A percentile compares a stretch with the other conserved stretches of the same genome.
Conservation (phyloP, 2,329 filamentous ascomycete genomes). For the Exophiala viscosa region DNA sequence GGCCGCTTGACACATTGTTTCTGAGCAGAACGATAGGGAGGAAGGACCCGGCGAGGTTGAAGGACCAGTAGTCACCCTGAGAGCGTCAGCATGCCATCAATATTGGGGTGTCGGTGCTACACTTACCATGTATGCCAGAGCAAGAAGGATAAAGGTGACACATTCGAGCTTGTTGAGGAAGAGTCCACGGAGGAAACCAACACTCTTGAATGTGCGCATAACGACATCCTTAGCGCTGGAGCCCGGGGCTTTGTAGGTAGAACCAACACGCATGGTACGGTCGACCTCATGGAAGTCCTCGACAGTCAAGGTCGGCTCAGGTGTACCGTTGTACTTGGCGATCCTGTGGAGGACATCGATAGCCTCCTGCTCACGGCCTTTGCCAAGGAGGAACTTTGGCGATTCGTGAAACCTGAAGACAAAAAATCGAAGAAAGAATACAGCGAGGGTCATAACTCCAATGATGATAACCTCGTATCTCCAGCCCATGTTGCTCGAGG, state of each 20-base stretch:
- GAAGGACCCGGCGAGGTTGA: slow-evolving; percentile 38
- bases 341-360: slow-evolving; percentile 77
- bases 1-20: slow-evolving; percentile 30
- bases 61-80: slow-evolving; percentile 33
- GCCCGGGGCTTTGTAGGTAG: slow-evolving; percentile 1
- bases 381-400: slow-evolving; percentile 74
- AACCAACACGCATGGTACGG: slow-evolving; percentile 29
- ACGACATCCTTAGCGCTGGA: slow-evolving; percentile 19
- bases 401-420: slow-evolving; percentile 80
- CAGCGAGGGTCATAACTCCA: slow-evolving; percentile 68
- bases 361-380: slow-evolving; percentile 72
- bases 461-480: slow-evolving; percentile 65
- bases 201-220: slow-evolving; percentile 33
- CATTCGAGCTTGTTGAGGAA: slow-evolving; percentile 35
- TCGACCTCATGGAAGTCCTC: slow-evolving; percentile 61
- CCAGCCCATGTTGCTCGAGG: slow-evolving; percentile 23
- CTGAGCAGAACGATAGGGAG: slow-evolving; percentile 33
- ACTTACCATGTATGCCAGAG: slow-evolving; percentile 40
- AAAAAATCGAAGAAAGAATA: slow-evolving; percentile 77
- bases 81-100: background rate
- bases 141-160: slow-evolving; percentile 27
- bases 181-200: slow-evolving; percentile 32
- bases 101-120: slow-evolving; percentile 22
- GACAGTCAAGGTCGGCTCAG: slow-evolving; percentile 69
- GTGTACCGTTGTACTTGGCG: slow-evolving; percentile 64